Conservation (phyloP, 345 rosid genomes). For the Orychophragmus violaceus region DNA sequence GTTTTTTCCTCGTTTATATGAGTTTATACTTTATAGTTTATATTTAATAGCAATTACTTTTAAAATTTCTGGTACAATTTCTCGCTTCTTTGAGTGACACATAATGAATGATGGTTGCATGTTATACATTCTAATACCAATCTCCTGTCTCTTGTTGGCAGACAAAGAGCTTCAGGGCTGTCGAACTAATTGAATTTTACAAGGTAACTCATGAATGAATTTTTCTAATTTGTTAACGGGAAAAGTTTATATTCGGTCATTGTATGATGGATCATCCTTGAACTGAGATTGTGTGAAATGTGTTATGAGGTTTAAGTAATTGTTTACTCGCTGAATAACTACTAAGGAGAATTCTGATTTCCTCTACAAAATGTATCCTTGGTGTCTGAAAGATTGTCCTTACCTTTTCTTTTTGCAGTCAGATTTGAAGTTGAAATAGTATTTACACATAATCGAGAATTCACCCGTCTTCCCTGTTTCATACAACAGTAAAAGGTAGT, state of each 20-base stretch:
- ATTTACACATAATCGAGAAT: constrained; percentile 76
- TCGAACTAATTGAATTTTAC: constrained; percentile 72
- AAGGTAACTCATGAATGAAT: constrained; percentile 37
- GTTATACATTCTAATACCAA: not conserved
- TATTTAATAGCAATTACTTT: not conserved
- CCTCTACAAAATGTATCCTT: too few relatives aligned
- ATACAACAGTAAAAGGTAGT: constrained; percentile 65
- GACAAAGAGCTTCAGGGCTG: constrained; percentile 67
- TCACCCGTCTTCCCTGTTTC: constrained; percentile 77
- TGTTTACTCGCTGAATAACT: too few relatives aligned
- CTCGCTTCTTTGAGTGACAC: not conserved
- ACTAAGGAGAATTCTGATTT: too few relatives aligned
- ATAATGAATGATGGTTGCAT: not conserved
- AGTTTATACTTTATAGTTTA: too few relatives aligned
- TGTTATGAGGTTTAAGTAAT: too few relatives aligned
- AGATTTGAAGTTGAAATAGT: constrained; percentile 84
- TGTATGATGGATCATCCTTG: too few relatives aligned
- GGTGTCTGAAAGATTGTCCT: not conserved
- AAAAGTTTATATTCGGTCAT: too few relatives aligned
- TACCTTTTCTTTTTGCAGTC: constrained; percentile 42
- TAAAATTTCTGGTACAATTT: not conserved
- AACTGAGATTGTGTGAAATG: too few relatives aligned
- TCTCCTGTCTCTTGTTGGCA: constrained; percentile 21
- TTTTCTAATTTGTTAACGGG: not conserved
- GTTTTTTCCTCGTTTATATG: too few relatives aligned